These are phyloP conservation scores for Gaillardinia entomophila DNA, from an alignment of 805 yeast species.

Conservation along the genomic window DNA sequence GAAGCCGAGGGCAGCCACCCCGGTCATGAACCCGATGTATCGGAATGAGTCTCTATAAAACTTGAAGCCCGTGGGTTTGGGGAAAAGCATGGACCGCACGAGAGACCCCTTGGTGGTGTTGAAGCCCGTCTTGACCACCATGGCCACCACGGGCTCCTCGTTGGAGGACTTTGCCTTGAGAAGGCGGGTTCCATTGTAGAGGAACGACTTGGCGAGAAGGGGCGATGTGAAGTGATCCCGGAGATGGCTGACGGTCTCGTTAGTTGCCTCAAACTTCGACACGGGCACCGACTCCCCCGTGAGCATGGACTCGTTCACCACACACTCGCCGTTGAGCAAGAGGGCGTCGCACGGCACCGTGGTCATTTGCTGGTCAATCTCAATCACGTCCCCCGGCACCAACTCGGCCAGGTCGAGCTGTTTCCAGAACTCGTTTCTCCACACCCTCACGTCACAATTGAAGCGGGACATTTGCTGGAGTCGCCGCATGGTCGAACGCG, in stretches of 20 bases:
- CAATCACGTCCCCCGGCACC: constrained; percentile 95
- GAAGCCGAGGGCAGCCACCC: constrained; percentile 82
- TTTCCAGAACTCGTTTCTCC: constrained; percentile 92
- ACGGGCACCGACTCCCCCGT: constrained; percentile 99
- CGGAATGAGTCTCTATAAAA: constrained; percentile 92
- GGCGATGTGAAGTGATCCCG: constrained; percentile 60
- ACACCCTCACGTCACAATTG: constrained; percentile 78
- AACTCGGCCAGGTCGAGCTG: constrained; percentile 68
- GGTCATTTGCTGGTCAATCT: constrained; percentile 75
- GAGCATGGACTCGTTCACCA: constrained; percentile 95
- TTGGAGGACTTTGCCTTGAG: constrained; percentile 72
- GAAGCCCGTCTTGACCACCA: constrained; percentile 88
- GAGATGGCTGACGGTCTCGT: constrained; percentile 53
- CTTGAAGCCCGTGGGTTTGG: constrained; percentile 89
- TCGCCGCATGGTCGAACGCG: constrained; percentile 66
- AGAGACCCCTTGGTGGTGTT: constrained; percentile 93
- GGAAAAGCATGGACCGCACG: constrained; percentile 92
- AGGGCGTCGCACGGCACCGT: constrained; percentile 86
- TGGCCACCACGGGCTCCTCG: constrained; percentile 76
- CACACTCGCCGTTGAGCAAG: constrained; percentile 85
- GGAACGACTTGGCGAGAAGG: constrained; percentile 63
- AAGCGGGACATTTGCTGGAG: constrained; percentile 68
- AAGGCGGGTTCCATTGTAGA: constrained; percentile 86
- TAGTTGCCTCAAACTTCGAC: constrained; percentile 64
- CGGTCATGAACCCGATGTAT: constrained; percentile 91